Evolutionary conservation across 2,329 filamentous ascomycete species (phyloP).

Genomic region (Alternaria ventricosa): DNA sequence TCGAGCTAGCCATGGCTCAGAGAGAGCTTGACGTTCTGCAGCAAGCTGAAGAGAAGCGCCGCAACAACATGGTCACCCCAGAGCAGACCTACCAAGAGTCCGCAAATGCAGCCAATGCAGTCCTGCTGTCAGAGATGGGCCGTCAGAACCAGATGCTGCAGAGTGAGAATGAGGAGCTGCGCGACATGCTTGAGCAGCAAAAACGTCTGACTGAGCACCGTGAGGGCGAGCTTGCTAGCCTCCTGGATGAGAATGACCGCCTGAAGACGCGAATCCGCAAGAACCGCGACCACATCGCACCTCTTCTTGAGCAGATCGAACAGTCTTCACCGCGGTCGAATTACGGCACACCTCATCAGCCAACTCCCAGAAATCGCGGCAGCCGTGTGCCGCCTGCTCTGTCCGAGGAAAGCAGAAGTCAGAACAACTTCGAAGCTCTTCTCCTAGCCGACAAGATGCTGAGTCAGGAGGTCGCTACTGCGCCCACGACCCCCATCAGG

Average conservation of each 20-base stretch:
- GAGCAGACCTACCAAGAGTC: conserved; percentile 62
- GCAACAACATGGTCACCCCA: conserved; percentile 60
- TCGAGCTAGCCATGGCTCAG: conserved; percentile 91
- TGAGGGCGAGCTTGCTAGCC: conserved; percentile 71
- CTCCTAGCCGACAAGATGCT: conserved; percentile 77
- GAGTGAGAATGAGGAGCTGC: conserved; percentile 69
- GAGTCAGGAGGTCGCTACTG: conserved; percentile 76
- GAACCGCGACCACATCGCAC: conserved; percentile 84
- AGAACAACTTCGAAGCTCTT: conserved; percentile 76
- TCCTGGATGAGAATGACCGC: conserved; percentile 78
- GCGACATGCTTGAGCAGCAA: conserved; percentile 71
- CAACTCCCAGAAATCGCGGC: conserved; percentile 50
- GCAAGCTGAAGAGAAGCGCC: conserved; percentile 71
- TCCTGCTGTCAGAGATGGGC: conserved; percentile 56
- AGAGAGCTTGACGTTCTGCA: conserved; percentile 86
- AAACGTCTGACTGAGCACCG: conserved; percentile 81
- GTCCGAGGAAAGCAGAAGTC: conserved; percentile 53
- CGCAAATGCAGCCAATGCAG: conserved; percentile 61
- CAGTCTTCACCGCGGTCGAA: conserved; percentile 69
- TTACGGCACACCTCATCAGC: conserved; percentile 62
- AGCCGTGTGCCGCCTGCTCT: conserved; percentile 54
- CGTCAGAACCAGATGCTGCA: conserved; percentile 69
- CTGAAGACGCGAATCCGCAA: conserved; percentile 85
- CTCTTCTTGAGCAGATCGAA: conserved; percentile 56
- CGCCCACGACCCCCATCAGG: conserved; percentile 72